Evolutionary conservation across 345 rosid genomes (phyloP), one percentile per base, ranked within the genome.

Genomic region (Euphorbia pulcherrima): DNA sequence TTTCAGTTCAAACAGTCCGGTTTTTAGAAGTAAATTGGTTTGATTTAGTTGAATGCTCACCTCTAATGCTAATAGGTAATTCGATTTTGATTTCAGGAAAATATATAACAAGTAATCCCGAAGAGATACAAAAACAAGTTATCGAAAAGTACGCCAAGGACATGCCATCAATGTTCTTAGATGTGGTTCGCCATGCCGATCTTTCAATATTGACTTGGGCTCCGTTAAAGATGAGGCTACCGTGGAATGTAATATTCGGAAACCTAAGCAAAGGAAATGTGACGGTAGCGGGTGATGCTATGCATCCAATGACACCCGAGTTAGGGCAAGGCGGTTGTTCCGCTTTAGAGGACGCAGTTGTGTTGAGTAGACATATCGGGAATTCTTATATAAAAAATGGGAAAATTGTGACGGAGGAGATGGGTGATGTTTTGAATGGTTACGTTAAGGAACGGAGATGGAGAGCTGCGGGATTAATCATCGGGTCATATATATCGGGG

Each of bases 291-390:
- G 87, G 87, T 0, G 85, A 83, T 12, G 89, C 90, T 20, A 82
- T 85, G 77, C 90, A 85, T 47, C 84, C 84, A 10, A 83, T 77
- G 84, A 86, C 83, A 0, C 87, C 86, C 17, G 83, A 86, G 14
- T 68, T 83, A 0, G 86, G 75, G 2, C 85, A 86, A 68, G 90
- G 90, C 1, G 87, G 83, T 0, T 72, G 90, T 47, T 23, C 52
- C 0, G 84, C 83, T 0, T 52, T 77, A 18, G 84, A 84, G 68
- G 84, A 82, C 14, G 83, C 79, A 0, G 83, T 80, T 13, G 79
- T 83, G 0, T 64, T 83, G 8, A 79, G 79, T 27, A 70, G 78
- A 16, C 87, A 74, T 69, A 72, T 83, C 3, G 72, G 63, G 1
- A 24, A 66, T n/a, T 68, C 52, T 4, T 20, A 68, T 1, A 52